Base-by-base conservation (phyloP, 768 basidiomycete genomes). In the Lentinula boryana region DNA sequence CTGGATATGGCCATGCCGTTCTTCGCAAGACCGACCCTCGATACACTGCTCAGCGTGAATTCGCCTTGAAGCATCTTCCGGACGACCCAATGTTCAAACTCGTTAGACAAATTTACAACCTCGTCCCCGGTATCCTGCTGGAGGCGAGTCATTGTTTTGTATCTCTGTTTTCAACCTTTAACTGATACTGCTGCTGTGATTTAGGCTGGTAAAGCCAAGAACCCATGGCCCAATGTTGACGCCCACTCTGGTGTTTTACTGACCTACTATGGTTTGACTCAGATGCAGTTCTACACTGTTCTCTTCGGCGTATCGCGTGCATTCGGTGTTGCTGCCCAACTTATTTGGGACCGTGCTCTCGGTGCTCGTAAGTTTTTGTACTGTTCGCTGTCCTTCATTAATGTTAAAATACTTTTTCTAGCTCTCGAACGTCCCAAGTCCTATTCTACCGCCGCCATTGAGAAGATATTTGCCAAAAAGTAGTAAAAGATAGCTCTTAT, bases 221-320 rank as follows among this genome's bases (percentile, higher is more conserved):
- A 93, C 79, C 91, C 91, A 1, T 93, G 90, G 90, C 95, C 95
- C 49, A 98, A 98, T 73, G 95, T 98, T 60, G 95, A 98, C 72
- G 93, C 95, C 54, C 95, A 96, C 79, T 98, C 96, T 15, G 94
- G 93, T 75, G 91, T 85, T 57, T 84, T 95, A 50, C 77, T 95
- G 21, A 88, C 89, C 32, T 79, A 95, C 76, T 95, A 94, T 68
- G 93, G 93, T 53, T 77, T 96, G 59, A 84, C 81, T 64, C 86
- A 95, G 75, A 94, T 95, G 89, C 84, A 93, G 71, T 98, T 91
- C 82, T 98, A 98, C 79, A 98, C 95, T 66, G 96, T 98, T 60
- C 81, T 97, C 62, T 97, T 97, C 74, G 95, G 94, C 79, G 91
- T 97, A 7, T 95, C 93, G n/a, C 89, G 93, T 70, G 93, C 91